Evolutionary conservation across 1,139 yeast species (phyloP).

Genomic region (Kodamaea arcana): DNA sequence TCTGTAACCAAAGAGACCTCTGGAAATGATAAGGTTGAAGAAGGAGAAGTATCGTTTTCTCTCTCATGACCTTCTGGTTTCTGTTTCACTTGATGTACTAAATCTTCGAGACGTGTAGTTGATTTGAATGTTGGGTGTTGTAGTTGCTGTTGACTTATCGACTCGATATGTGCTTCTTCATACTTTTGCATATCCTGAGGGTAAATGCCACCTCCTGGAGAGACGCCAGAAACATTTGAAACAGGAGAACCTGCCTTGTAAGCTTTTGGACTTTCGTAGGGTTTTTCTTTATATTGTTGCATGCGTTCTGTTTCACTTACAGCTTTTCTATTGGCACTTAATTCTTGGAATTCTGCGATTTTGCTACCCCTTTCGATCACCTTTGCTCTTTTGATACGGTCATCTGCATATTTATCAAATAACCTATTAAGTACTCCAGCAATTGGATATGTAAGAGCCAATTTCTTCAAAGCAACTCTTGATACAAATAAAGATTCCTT

Average conservation of each 20-base stretch:
- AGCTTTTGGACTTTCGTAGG: slow-evolving; percentile 3
- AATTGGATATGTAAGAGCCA: slow-evolving; percentile 45
- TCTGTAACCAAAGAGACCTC: slow-evolving; percentile 48
- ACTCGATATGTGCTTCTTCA: not conserved
- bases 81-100: slow-evolving; percentile 29
- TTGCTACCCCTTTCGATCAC: slow-evolving; percentile 40
- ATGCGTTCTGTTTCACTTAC: slow-evolving; percentile 13
- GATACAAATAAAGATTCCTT: slow-evolving; percentile 53
- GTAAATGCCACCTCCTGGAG: slow-evolving; percentile 28
- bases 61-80: slow-evolving; percentile 9
- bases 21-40: slow-evolving; percentile 42
- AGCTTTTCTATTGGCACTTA: slow-evolving; percentile 25
- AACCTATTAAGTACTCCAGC: slow-evolving; percentile 40
- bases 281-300: slow-evolving; percentile 6
- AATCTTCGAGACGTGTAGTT: slow-evolving; percentile 24
- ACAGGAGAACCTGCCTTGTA: slow-evolving; percentile 10
- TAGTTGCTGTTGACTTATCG: not conserved
- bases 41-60: slow-evolving; percentile 33
- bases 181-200: slow-evolving; percentile 7
- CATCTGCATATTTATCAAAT: slow-evolving; percentile 46
- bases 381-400: slow-evolving; percentile 40
- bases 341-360: slow-evolving; percentile 38
- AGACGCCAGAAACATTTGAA: slow-evolving; percentile 24
- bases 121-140: no score
- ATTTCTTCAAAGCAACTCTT: slow-evolving; percentile 47